phyloP scores from a whole-genome alignment of 306 rosid species.

The Casuarina glauca region DNA sequence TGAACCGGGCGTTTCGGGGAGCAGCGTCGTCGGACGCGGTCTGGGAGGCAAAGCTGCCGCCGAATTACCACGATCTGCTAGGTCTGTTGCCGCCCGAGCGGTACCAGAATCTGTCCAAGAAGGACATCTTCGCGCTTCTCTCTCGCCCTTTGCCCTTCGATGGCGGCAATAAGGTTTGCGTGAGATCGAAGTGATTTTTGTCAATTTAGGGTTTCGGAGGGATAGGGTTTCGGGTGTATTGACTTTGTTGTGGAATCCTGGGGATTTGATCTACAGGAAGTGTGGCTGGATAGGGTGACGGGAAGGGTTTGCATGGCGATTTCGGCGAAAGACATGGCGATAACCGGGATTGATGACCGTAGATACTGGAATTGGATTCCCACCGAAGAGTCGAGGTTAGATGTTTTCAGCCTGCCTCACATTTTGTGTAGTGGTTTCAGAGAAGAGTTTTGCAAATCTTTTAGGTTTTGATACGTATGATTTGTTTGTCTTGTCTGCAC shows the following conservation, averaged over 20 bases:
- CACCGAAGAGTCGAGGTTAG: slow-evolving; percentile 92
- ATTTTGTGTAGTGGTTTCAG: neutral
- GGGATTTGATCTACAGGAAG: slow-evolving; percentile 53
- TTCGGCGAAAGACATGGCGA: slow-evolving; percentile 73
- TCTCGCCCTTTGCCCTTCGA: slow-evolving; percentile 67
- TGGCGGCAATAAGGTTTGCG: slow-evolving; percentile 65
- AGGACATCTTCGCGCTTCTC: slow-evolving; percentile 71
- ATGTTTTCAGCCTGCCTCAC: neutral
- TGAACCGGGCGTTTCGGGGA: slow-evolving; percentile 80
- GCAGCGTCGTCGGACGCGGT: slow-evolving; percentile 88
- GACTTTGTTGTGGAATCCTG: neutral
- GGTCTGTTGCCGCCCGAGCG: slow-evolving; percentile 57
- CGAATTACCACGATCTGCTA: slow-evolving; percentile 73
- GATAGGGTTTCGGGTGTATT: neutral
- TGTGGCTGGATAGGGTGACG: slow-evolving; percentile 79
- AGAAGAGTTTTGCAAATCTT: no score
- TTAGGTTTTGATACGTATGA: neutral
- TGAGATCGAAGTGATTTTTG: neutral
- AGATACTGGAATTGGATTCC: slow-evolving; percentile 95
- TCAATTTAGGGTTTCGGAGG: neutral
- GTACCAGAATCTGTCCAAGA: slow-evolving; percentile 53
- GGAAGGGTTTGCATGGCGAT: slow-evolving; percentile 69
- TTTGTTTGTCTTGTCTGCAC: neutral
- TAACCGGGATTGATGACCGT: slow-evolving; percentile 77
- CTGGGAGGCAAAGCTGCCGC: slow-evolving; percentile 80